Base-by-base conservation (phyloP, 768 basidiomycete genomes). In the Dioszegia aurantiaca region DNA sequence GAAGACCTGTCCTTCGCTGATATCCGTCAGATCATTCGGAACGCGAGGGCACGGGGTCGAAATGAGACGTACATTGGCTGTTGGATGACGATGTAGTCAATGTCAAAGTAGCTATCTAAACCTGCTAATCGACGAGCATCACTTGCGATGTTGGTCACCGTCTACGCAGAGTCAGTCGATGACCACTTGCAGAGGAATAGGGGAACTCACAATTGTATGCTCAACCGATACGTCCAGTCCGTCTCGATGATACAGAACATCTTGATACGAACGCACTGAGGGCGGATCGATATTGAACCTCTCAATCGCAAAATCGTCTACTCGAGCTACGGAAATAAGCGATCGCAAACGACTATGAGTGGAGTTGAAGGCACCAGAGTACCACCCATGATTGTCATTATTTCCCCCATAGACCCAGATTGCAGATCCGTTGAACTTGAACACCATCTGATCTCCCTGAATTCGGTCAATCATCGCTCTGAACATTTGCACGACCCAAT, bases 371-470 rank as follows among this genome's bases (percentile, higher is more conserved):
- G 14, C 36, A 27, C 42, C 26, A 46, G 44, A 45, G 39, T 62
- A 65, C 26, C 40, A 37, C 2, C 68, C 68, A 46, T 69, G 68
- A 55, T 69, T 69, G 5, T 11, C 12, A 19, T 64, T 28, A 21
- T 60, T 64, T 1, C 60, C 55, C 2, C 68, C 68, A 31, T 58
- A 70, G 9, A 67, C 39, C 41, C 55, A 60, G 11, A 70, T 49
- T 12, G 60, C 63, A 1, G 65, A 55, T 10, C 68, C 68, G 44
- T 67, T 67, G 63, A 67, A 70, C 8, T 40, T 58, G 11, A 70
- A 39, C n/a, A 46, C 36, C 27, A 61, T 55, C 14, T 19, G 55
- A 31, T 70, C 65, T 17, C 65, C 68, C 66, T 68, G 33, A 40
- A 26, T 24, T 44, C 47, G 33, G 47, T 17, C 33, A 17, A n/a